These are phyloP conservation scores for Phellopilus nigrolimitatus DNA, from an alignment of 1,284 basidiomycete genomes.

Conservation along the genomic window DNA sequence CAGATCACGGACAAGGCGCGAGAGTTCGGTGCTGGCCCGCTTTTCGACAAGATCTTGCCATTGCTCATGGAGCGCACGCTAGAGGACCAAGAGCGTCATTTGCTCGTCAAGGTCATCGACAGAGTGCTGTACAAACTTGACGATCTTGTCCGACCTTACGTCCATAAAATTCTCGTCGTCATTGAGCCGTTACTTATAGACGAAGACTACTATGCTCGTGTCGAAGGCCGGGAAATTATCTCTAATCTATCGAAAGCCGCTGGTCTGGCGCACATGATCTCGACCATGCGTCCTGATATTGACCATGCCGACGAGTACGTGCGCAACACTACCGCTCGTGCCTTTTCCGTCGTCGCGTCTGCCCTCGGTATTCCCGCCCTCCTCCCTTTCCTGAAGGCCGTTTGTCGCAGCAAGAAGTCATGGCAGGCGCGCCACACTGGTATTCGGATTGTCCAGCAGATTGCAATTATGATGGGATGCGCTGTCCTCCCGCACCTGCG, in stretches of 20 bases:
- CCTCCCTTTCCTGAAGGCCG: constrained; percentile 96
- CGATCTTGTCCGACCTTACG: constrained; percentile 97
- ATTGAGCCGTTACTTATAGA: constrained; percentile 99
- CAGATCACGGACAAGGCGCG: constrained; percentile 99
- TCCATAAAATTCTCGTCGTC: constrained; percentile 99
- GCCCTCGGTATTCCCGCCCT: constrained; percentile 97
- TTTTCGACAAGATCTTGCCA: constrained; percentile 99
- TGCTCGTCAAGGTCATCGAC: constrained; percentile 99
- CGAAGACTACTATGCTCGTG: constrained; percentile 98
- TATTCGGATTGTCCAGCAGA: constrained; percentile 99
- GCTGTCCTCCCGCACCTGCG: constrained; percentile 97
- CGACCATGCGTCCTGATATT: constrained; percentile 99
- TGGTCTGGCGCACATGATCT: constrained; percentile 99
- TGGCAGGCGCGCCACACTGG: constrained; percentile 99
- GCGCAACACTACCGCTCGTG: constrained; percentile 97
- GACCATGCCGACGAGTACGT: constrained; percentile 99
- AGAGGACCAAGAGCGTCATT: constrained; percentile 97
- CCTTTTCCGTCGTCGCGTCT: constrained; percentile 98
- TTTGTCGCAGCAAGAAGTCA: constrained; percentile 98
- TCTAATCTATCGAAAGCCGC: constrained; percentile 98
- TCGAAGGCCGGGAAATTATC: constrained; percentile 99
- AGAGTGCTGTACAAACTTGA: constrained; percentile 99
- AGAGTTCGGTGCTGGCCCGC: constrained; percentile 97
- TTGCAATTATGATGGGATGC: constrained; percentile 99
- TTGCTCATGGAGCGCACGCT: constrained; percentile 98